Evolutionary conservation across 225 moss, liverwort and hornwort species (phyloP).

Genomic region (Polytrichum formosum): DNA sequence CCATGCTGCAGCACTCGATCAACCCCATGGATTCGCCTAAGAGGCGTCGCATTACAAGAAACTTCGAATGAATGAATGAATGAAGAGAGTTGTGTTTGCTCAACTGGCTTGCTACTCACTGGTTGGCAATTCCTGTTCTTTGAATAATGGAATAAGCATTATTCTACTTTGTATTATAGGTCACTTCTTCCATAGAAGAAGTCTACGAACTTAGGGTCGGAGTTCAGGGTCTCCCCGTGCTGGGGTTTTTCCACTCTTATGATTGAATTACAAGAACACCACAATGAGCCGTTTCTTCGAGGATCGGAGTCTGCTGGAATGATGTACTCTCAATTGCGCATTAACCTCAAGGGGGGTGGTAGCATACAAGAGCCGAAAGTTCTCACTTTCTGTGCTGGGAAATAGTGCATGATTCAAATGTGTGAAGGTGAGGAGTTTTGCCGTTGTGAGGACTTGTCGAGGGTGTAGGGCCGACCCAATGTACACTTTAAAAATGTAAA

Average conservation of each 20-base stretch:
- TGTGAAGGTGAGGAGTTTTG: background rate
- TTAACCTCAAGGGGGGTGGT: background rate
- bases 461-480: constrained; percentile 5
- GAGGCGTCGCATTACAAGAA: constrained; percentile 9
- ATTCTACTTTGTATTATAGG: constrained; percentile 4
- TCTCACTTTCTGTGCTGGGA: constrained; percentile 14
- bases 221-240: background rate
- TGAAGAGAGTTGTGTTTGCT: background rate
- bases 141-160: constrained; percentile 7
- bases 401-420: background rate
- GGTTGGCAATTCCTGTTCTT: background rate
- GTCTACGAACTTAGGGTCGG: background rate
- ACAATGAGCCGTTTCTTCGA: constrained; percentile 3
- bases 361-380: constrained; percentile 12
- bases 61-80: background rate
- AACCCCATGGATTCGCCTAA: constrained; percentile 12
- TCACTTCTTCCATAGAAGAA: background rate
- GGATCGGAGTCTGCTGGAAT: constrained; percentile 7
- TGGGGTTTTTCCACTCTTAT: constrained; percentile 3
- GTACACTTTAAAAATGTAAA: constrained; percentile 11
- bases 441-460: background rate
- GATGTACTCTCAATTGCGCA: constrained; percentile 5
- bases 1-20: constrained; percentile 14
- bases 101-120: background rate
- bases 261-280: background rate